Conservation (phyloP, 495 filamentous ascomycete species). For the Penicillium longicatenatum region DNA sequence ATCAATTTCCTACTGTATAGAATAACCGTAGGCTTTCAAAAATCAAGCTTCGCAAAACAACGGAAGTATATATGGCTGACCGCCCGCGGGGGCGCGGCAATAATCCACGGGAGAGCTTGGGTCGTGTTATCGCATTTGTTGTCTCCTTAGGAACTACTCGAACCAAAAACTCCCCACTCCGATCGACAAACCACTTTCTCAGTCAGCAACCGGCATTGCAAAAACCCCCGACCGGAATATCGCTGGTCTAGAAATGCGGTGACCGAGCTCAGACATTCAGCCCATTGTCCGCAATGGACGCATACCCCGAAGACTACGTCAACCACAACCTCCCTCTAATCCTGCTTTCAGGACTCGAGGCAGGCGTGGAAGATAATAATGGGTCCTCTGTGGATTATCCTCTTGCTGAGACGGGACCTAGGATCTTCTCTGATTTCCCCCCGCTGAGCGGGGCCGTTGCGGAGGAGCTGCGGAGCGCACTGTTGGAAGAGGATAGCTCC, state of each 20-base stretch:
- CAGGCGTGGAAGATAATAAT: slow-evolving; percentile 26
- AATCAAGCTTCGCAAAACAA: not conserved
- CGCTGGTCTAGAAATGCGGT: slow-evolving; percentile 39
- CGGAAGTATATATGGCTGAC: slow-evolving; percentile 1
- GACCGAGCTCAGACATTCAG: slow-evolving; percentile 29
- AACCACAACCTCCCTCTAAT: slow-evolving; percentile 81
- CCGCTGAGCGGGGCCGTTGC: slow-evolving; percentile 65
- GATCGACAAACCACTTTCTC: not conserved
- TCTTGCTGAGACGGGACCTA: slow-evolving; percentile 58
- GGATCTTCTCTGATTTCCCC: slow-evolving; percentile 68
- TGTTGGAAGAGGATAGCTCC: slow-evolving; percentile 67
- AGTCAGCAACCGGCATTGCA: not conserved
- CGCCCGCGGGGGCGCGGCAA: slow-evolving; percentile 5
- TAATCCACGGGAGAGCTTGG: not conserved
- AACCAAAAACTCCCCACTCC: not conserved
- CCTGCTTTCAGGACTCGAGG: slow-evolving; percentile 71
- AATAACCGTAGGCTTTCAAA: no score
- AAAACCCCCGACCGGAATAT: not conserved
- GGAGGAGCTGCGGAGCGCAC: slow-evolving; percentile 64
- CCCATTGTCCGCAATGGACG: slow-evolving; percentile 72
- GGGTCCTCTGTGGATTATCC: slow-evolving; percentile 37
- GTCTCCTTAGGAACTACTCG: not conserved
- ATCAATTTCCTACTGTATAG: no score
- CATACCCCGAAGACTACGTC: slow-evolving; percentile 78
- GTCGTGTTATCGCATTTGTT: not conserved